phyloP scores from a whole-genome alignment of 2,329 filamentous ascomycete species.

The Blastomyces gilchristii region DNA sequence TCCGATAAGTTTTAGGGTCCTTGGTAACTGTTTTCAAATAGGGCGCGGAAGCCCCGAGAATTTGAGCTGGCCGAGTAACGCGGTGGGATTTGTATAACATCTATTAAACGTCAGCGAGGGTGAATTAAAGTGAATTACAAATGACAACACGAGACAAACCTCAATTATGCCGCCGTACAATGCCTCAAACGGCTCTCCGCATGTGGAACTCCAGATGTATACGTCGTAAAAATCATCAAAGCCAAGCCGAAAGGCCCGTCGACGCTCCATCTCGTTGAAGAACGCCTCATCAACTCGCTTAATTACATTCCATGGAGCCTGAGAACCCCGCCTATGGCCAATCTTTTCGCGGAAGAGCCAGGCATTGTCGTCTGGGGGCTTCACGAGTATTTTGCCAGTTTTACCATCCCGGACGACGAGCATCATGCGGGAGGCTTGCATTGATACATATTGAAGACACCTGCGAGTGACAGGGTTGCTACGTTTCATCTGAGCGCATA shows the following conservation, averaged over 20 bases:
- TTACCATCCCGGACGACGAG: constrained; percentile 35
- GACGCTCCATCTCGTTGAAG: constrained; percentile 32
- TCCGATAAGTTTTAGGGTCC: constrained; percentile 26
- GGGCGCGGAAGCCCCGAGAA: constrained; percentile 13
- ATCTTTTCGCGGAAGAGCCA: constrained; percentile 33
- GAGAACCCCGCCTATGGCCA: constrained; percentile 32
- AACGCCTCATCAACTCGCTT: constrained; percentile 29
- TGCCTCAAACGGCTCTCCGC: constrained; percentile 24
- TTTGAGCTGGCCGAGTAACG: constrained; percentile 14
- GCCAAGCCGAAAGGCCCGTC: constrained; percentile 30
- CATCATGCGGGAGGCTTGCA: constrained; percentile 30
- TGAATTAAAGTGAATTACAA: background rate
- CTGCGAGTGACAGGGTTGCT: constrained; percentile 34
- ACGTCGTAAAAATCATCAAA: constrained; percentile 38
- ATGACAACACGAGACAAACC: constrained; percentile 14
- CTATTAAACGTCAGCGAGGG: constrained; percentile 15
- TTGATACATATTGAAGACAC: constrained; percentile 35
- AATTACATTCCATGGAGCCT: constrained; percentile 30
- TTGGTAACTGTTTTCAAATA: constrained; percentile 30
- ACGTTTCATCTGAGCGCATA: constrained; percentile 36
- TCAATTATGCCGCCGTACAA: constrained; percentile 24
- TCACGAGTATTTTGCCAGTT: constrained; percentile 28
- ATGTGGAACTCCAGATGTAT: constrained; percentile 32
- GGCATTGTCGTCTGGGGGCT: constrained; percentile 29
- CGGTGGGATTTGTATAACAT: constrained; percentile 32